These are phyloP conservation scores for Exophiala mesophila DNA, from an alignment of 2,329 filamentous ascomycete species.

Conservation along the genomic window DNA sequence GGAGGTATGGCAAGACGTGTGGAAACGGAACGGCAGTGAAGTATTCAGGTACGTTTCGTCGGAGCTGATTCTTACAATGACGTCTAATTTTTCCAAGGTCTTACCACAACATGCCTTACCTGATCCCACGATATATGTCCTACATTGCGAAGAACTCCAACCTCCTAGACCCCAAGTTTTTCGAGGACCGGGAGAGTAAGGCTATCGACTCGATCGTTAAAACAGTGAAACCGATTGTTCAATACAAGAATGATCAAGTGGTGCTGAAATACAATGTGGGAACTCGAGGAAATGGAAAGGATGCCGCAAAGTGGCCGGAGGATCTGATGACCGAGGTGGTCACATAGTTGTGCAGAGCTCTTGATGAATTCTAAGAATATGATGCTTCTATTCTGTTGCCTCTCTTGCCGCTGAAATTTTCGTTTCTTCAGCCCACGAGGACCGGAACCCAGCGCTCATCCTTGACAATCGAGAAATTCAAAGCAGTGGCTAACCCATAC, in stretches of 20 bases:
- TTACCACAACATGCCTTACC: conserved; percentile 45
- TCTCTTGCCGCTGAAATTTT: no score
- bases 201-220: conserved; percentile 37
- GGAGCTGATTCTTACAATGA: no score
- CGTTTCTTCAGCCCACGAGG: no score
- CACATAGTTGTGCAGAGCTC: conserved; percentile 3
- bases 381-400: conserved; percentile 1
- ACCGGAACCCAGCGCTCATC: background rate
- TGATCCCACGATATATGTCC: conserved; percentile 38
- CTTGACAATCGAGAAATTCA: conserved; percentile 4
- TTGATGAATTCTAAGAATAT: background rate
- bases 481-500: conserved; percentile 45
- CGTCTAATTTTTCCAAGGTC: conserved; percentile 11
- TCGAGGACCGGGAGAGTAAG: conserved; percentile 39
- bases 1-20: conserved; percentile 46
- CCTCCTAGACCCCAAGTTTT: conserved; percentile 47
- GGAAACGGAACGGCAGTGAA: conserved; percentile 41
- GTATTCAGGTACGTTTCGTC: conserved; percentile 45
- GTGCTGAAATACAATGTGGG: conserved; percentile 45
- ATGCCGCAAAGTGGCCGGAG: conserved; percentile 46
- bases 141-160: conserved; percentile 38
- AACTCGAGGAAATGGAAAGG: conserved; percentile 48
- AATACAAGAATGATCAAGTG: conserved; percentile 36
- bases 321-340: conserved; percentile 30
- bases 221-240: conserved; percentile 42